These are phyloP conservation scores for Boeremia exigua DNA, from an alignment of 2,329 filamentous ascomycete species.

Conservation along the genomic window DNA sequence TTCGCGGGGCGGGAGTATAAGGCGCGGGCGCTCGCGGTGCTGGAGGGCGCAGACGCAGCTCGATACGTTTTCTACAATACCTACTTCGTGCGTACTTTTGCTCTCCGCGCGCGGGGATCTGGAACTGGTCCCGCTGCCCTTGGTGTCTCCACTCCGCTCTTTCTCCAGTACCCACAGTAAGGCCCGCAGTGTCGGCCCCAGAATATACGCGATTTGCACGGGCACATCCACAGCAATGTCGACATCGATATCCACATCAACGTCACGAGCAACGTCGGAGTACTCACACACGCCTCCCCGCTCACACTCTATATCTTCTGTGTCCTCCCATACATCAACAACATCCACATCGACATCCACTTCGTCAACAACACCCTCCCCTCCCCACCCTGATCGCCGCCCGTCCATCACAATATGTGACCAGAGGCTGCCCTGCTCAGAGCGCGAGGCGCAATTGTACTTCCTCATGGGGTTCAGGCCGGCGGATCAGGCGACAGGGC, in stretches of 20 bases:
- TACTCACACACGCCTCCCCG: no score
- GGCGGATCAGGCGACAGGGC: background rate
- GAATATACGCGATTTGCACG: no score
- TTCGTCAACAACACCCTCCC: background rate
- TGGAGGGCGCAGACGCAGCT: background rate
- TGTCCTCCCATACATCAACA: background rate
- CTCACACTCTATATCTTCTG: background rate
- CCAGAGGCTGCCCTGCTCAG: slow-evolving; percentile 14
- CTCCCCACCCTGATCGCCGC: background rate
- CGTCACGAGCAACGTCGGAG: no score
- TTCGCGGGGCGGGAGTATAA: background rate
- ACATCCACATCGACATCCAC: background rate
- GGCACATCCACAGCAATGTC: no score
- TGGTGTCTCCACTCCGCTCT: no score
- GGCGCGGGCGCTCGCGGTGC: background rate
- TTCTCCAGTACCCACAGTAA: no score
- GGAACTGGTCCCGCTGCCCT: no score
- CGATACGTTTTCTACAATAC: no score
- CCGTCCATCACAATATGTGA: slow-evolving; percentile 16
- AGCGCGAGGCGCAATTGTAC: slow-evolving; percentile 32
- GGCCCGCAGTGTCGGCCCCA: no score
- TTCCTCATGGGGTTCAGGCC: slow-evolving; percentile 35
- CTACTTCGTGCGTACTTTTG: no score
- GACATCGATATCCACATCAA: no score
- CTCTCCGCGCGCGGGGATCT: no score